phyloP scores from a whole-genome alignment of 2,329 filamentous ascomycete species.

The Colletotrichum sp. region DNA sequence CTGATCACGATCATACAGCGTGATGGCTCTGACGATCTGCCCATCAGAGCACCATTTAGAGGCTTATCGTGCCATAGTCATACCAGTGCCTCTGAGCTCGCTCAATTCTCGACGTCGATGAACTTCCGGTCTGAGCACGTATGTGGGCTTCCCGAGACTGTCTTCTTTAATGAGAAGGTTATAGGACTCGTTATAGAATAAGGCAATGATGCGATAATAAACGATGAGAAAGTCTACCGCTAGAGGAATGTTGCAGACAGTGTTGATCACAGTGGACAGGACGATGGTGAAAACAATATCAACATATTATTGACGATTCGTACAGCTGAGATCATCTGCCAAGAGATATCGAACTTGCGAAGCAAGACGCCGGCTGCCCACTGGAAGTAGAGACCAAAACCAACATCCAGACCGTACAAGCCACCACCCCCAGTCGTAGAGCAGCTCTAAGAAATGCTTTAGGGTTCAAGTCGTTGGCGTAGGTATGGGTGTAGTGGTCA shows the following conservation, averaged over 20 bases:
- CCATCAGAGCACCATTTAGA: too few species aligned
- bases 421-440: not conserved
- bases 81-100: too few species aligned
- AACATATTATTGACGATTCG: not conserved
- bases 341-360: not conserved
- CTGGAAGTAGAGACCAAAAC: not conserved
- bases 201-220: not conserved
- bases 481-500: too few species aligned
- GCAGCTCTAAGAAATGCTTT: too few species aligned
- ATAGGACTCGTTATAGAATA: not conserved
- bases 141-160: not conserved
- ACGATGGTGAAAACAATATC: not conserved
- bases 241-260: fast-evolving
- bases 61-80: too few species aligned
- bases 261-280: not conserved
- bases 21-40: too few species aligned
- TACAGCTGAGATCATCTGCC: not conserved
- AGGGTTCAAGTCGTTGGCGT: too few species aligned
- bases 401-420: not conserved
- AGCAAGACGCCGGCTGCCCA: not conserved
- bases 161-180: fast-evolving
- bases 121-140: not conserved
- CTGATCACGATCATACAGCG: too few species aligned
- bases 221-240: not conserved
- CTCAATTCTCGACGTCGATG: too few species aligned